Conservation (phyloP, 2,329 filamentous ascomycete genomes). For the Neophaeococcomyces mojaviensis region DNA sequence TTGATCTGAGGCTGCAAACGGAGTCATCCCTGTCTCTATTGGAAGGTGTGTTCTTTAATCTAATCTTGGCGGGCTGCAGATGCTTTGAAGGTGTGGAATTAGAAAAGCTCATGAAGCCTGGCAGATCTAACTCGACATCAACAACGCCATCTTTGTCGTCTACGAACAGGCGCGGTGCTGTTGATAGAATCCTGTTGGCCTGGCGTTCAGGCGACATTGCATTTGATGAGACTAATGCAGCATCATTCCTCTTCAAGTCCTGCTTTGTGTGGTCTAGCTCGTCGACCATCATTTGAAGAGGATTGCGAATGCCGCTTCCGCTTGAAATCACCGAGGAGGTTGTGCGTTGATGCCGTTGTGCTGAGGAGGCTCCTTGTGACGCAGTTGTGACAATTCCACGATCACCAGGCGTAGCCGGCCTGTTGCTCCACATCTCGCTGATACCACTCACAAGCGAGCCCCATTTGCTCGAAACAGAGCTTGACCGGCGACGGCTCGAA, state of each 20-base stretch:
- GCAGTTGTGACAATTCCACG: slow-evolving; percentile 26
- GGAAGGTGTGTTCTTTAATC: neutral
- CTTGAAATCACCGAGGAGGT: slow-evolving; percentile 17
- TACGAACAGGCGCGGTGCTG: slow-evolving; percentile 19
- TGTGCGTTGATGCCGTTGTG: neutral
- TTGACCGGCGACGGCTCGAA: slow-evolving; percentile 40
- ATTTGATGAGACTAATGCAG: too few relatives aligned
- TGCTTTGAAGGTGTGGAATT: slow-evolving; percentile 32
- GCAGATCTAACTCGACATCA: slow-evolving; percentile 51
- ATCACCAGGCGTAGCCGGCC: slow-evolving; percentile 39
- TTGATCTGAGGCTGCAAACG: slow-evolving; percentile 30
- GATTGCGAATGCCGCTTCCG: neutral
- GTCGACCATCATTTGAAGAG: slow-evolving; percentile 9
- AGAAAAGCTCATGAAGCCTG: slow-evolving; percentile 39
- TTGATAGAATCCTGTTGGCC: slow-evolving; percentile 5
- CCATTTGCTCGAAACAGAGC: slow-evolving; percentile 47
- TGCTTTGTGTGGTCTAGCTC: slow-evolving; percentile 1
- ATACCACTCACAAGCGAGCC: slow-evolving; percentile 46
- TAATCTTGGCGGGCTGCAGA: neutral
- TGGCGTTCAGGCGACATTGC: neutral
- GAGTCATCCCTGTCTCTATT: slow-evolving; percentile 30
- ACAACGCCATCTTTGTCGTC: slow-evolving; percentile 50
- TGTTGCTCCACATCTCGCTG: slow-evolving; percentile 44
- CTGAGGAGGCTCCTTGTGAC: slow-evolving; percentile 3
- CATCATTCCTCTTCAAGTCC: neutral